Conservation (phyloP, 768 basidiomycete genomes). For the Hortiboletus flavorubellus region DNA sequence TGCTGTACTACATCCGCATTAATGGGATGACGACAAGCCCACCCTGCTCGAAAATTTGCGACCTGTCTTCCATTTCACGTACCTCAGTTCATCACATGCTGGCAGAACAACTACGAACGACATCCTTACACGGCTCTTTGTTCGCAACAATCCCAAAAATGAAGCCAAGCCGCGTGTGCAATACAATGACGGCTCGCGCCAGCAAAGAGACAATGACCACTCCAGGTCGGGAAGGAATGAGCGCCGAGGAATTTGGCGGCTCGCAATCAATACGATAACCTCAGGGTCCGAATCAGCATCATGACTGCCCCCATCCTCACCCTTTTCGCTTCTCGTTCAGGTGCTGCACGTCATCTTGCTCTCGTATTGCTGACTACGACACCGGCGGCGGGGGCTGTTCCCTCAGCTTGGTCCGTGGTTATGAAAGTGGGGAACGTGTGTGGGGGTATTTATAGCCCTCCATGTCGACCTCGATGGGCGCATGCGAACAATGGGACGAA, state of each 20-base stretch:
- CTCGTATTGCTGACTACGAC: not conserved
- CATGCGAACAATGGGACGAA: not conserved
- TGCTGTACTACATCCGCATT: slow-evolving; percentile 12
- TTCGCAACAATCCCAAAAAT: slow-evolving; percentile 11
- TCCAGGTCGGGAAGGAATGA: slow-evolving; percentile 15
- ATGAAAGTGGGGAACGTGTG: not conserved
- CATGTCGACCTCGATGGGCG: not conserved
- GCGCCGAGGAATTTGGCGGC: slow-evolving; percentile 13
- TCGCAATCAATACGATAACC: slow-evolving; percentile 8
- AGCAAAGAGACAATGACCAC: slow-evolving; percentile 5
- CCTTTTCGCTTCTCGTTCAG: not conserved
- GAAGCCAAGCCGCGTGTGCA: not conserved
- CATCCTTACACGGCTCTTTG: slow-evolving; percentile 4
- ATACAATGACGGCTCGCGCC: not conserved
- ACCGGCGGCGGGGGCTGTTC: not conserved
- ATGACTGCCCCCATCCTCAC: not conserved
- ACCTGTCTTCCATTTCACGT: slow-evolving; percentile 16
- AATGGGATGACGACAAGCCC: not conserved
- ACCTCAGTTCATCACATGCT: slow-evolving; percentile 9
- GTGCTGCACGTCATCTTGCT: not conserved
- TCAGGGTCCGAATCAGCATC: slow-evolving; percentile 8
- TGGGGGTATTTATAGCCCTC: not conserved
- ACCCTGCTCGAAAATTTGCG: not conserved
- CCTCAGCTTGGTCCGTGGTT: not conserved
- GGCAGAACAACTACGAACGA: not conserved